Evolutionary conservation across 1,284 basidiomycete genomes (phyloP).

Genomic region (Schizophyllum amplum): DNA sequence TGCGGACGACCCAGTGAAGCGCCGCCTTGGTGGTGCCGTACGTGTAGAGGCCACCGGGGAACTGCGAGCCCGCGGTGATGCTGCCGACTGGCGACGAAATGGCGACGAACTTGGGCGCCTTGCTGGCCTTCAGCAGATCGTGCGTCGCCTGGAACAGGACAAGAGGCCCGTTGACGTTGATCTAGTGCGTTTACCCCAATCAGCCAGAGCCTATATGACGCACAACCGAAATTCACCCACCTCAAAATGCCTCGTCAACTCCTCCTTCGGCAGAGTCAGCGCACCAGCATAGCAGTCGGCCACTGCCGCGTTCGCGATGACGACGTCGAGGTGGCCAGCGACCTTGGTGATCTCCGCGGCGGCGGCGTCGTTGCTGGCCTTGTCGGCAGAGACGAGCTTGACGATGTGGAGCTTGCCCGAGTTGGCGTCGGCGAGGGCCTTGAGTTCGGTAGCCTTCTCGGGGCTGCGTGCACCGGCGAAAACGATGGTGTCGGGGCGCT

Average conservation of each 20-base stretch:
- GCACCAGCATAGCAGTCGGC: no score
- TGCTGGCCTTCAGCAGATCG: not conserved
- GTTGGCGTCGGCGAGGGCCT: not conserved
- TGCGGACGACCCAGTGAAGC: not conserved
- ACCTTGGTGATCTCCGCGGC: not conserved
- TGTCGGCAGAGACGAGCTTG: conserved; percentile 1
- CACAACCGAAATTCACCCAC: no score
- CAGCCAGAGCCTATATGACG: no score
- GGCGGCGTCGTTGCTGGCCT: conserved; percentile 2
- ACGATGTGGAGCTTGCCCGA: conserved; percentile 1
- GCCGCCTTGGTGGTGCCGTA: not conserved
- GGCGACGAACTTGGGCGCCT: not conserved
- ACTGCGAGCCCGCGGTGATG: not conserved
- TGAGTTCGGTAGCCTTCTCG: not conserved
- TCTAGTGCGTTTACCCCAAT: no score
- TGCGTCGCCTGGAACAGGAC: conserved; percentile 5
- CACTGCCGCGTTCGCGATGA: conserved; percentile 1
- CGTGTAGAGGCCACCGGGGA: not conserved
- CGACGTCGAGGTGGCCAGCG: not conserved
- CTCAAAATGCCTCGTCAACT: no score
- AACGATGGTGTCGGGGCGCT: conserved; percentile 2
- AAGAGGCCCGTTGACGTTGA: conserved; percentile 1
- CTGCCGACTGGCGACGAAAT: not conserved
- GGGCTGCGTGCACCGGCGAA: conserved; percentile 4
- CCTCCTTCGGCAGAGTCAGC: no score